Evolutionary conservation across 2,329 filamentous ascomycete genomes (phyloP).

Genomic region (Penicillium italicum): DNA sequence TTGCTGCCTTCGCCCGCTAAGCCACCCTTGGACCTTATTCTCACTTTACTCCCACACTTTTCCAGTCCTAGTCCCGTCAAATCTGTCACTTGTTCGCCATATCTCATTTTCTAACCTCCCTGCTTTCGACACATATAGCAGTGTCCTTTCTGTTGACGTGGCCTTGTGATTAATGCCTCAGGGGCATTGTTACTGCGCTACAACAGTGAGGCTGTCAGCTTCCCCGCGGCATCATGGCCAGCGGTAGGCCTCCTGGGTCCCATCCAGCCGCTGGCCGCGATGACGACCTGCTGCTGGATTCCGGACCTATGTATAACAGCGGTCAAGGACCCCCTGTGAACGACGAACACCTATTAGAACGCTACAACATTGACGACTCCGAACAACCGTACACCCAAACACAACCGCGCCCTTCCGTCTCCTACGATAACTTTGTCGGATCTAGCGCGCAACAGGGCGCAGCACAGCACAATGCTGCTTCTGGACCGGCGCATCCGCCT

Average conservation of each 20-base stretch:
- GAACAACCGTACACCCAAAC: slow-evolving; percentile 51
- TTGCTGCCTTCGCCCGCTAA: slow-evolving; percentile 25
- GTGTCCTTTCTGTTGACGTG: slow-evolving; percentile 8
- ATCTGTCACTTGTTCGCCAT: background rate
- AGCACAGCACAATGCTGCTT: slow-evolving; percentile 39
- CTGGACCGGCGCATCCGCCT: slow-evolving; percentile 32
- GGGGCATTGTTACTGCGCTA: slow-evolving; percentile 25
- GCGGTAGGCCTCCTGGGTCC: slow-evolving; percentile 54
- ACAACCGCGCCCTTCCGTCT: slow-evolving; percentile 74
- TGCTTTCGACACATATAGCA: slow-evolving; percentile 5
- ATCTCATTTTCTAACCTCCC: slow-evolving; percentile 6
- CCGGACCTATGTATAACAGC: slow-evolving; percentile 58
- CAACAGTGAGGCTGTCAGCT: slow-evolving; percentile 35
- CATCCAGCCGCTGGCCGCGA: slow-evolving; percentile 44
- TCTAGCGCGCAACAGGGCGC: slow-evolving; percentile 51
- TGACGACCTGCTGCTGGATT: slow-evolving; percentile 43
- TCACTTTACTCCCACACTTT: slow-evolving; percentile 3
- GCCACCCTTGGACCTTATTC: slow-evolving; percentile 18
- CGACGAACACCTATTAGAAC: slow-evolving; percentile 74
- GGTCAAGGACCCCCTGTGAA: slow-evolving; percentile 75
- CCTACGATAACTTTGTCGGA: slow-evolving; percentile 93
- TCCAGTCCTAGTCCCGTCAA: background rate
- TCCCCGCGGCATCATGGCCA: slow-evolving; percentile 43
- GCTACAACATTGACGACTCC: slow-evolving; percentile 66
- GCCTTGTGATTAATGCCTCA: slow-evolving; percentile 39